These are phyloP conservation scores for Xylaria sp. DNA, from an alignment of 2,329 filamentous ascomycete genomes.

Conservation along the genomic window DNA sequence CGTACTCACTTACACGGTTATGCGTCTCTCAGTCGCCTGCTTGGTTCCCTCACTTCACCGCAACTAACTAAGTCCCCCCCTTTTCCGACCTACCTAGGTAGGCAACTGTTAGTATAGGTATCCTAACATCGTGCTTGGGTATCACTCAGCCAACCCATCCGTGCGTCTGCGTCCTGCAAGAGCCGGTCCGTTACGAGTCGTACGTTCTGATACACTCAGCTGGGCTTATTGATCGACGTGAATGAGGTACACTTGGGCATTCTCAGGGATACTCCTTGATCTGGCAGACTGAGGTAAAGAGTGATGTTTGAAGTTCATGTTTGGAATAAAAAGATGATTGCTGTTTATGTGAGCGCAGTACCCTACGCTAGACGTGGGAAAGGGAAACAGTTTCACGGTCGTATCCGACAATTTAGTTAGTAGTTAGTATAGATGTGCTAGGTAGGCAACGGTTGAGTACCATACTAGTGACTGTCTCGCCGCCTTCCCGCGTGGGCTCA, in stretches of 20 bases:
- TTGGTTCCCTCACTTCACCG: slow-evolving; percentile 13
- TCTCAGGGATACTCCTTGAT: not conserved
- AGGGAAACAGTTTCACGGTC: not conserved
- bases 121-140: slow-evolving; percentile 1
- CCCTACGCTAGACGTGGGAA: not conserved
- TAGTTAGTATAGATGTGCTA: not conserved
- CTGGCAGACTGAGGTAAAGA: not conserved
- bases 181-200: not conserved
- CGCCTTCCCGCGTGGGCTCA: not conserved
- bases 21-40: not conserved
- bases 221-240: not conserved
- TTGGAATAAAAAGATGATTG: not conserved
- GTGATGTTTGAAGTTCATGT: not conserved
- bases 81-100: slow-evolving; percentile 27
- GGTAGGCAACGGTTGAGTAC: not conserved
- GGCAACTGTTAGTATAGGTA: slow-evolving; percentile 16
- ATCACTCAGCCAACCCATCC: slow-evolving; percentile 13
- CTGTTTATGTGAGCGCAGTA: not conserved
- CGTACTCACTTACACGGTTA: not conserved
- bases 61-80: slow-evolving; percentile 1
- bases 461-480: not conserved
- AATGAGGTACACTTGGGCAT: not conserved
- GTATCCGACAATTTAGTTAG: not conserved
- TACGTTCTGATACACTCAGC: not conserved
- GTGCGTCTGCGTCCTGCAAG: not conserved